A percentile compares a stretch with the other conserved stretches of the same genome.
Conservation (phyloP, 139 green algal species). For the Ettlia oleoabundans region DNA sequence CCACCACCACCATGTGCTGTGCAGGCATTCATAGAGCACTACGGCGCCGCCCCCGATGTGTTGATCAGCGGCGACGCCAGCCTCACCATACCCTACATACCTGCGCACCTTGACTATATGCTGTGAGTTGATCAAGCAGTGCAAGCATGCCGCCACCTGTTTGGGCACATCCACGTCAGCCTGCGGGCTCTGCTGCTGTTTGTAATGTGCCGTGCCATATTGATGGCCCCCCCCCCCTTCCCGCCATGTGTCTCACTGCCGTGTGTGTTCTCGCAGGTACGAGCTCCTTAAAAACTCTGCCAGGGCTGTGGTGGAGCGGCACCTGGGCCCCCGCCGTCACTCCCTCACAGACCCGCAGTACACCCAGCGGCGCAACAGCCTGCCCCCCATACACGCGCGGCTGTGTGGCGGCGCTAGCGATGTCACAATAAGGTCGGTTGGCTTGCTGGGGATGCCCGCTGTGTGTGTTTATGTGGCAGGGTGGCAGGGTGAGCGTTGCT, state of each 20-base stretch:
- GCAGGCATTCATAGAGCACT: constrained; percentile 83
- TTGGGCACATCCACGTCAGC: no score
- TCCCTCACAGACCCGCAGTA: background rate
- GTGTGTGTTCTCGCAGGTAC: constrained; percentile 52
- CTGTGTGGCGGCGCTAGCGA: constrained; percentile 63
- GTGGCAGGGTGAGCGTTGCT: background rate
- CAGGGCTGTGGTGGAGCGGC: constrained; percentile 64
- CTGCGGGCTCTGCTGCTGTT: no score
- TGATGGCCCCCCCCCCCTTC: no score
- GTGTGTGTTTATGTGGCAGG: no score
- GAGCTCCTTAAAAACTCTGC: constrained; percentile 92
- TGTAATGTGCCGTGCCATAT: no score
- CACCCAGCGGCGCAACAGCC: background rate
- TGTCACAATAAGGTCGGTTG: constrained; percentile 45
- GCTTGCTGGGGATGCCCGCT: no score
- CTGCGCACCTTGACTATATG: constrained; percentile 93
- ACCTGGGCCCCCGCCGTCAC: background rate
- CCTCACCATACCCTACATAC: constrained; percentile 80
- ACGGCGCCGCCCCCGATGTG: constrained; percentile 77
- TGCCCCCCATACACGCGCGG: constrained; percentile 70
- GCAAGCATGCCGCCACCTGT: no score
- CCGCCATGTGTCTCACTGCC: no score
- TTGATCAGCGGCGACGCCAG: constrained; percentile 55
- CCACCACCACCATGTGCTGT: background rate
- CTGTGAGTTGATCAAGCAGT: no score